Evolutionary conservation across 2,329 filamentous ascomycete species (phyloP).

Genomic region (Cladosporium austrohemisphaericum): DNA sequence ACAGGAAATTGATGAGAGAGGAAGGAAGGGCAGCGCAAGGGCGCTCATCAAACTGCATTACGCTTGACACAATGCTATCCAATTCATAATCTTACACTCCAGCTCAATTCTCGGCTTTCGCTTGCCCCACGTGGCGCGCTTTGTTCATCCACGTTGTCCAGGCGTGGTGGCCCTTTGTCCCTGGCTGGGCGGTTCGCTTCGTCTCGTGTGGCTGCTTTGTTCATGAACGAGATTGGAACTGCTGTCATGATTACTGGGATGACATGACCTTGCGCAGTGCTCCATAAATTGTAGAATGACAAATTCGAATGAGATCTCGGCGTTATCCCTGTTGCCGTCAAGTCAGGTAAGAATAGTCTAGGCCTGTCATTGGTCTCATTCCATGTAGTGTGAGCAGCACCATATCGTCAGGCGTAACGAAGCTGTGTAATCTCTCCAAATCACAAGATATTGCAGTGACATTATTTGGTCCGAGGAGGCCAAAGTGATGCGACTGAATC

Average conservation of each 20-base stretch:
- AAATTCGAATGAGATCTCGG: too few relatives aligned
- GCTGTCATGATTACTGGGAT: neutral
- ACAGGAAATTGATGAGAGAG: neutral
- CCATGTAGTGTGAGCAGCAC: too few relatives aligned
- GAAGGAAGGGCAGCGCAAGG: neutral
- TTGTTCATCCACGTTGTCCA: neutral
- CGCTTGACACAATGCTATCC: slow-evolving; percentile 11
- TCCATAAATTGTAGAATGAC: too few relatives aligned
- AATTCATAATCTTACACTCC: slow-evolving; percentile 19
- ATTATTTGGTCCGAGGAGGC: too few relatives aligned
- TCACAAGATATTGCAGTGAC: too few relatives aligned
- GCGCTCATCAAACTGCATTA: neutral
- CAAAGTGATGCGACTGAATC: too few relatives aligned
- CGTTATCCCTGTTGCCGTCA: too few relatives aligned
- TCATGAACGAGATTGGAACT: neutral
- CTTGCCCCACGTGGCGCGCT: slow-evolving; percentile 10
- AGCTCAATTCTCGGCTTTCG: neutral
- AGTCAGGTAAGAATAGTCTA: too few relatives aligned
- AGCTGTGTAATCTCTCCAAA: too few relatives aligned
- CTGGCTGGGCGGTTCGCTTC: slow-evolving; percentile 1
- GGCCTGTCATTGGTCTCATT: too few relatives aligned
- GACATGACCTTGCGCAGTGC: neutral
- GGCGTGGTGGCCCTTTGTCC: neutral
- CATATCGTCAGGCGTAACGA: too few relatives aligned
- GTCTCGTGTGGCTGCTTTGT: slow-evolving; percentile 5